Percentiles rank a stretch among this genome's conserved stretches.
These are phyloP conservation scores for Penicillium palitans DNA, from an alignment of 2,329 filamentous ascomycete genomes.

Conservation along the genomic window DNA sequence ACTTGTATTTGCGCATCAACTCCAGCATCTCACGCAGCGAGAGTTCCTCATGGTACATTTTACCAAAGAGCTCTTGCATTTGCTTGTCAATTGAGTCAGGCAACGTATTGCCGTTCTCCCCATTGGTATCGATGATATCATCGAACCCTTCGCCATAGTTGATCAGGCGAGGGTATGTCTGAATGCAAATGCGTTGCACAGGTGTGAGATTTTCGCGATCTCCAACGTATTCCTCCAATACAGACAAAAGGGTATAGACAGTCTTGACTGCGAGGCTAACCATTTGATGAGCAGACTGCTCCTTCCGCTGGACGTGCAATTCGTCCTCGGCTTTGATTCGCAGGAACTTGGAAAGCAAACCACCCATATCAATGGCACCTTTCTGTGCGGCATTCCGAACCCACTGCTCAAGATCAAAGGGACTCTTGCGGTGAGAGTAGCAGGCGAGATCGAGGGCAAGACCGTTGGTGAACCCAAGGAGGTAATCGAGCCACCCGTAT, in stretches of 20 bases:
- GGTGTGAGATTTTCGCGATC: constrained; percentile 70
- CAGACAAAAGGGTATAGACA: constrained; percentile 74
- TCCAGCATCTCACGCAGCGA: constrained; percentile 84
- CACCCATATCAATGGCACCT: constrained; percentile 66
- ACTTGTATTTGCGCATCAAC: constrained; percentile 82
- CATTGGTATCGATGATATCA: constrained; percentile 84
- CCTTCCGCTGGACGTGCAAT: constrained; percentile 67
- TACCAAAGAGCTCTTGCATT: constrained; percentile 98
- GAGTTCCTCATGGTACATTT: constrained; percentile 92
- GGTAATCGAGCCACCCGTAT: constrained; percentile 79
- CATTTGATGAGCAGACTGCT: constrained; percentile 66
- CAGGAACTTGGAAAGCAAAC: constrained; percentile 75
- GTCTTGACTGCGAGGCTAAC: constrained; percentile 82
- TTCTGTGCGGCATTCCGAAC: constrained; percentile 67
- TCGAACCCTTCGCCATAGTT: constrained; percentile 95
- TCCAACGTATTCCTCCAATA: constrained; percentile 67
- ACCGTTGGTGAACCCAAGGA: constrained; percentile 75
- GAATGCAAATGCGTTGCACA: constrained; percentile 84
- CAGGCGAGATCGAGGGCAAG: constrained; percentile 87
- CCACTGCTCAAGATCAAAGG: constrained; percentile 81
- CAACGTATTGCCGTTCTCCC: constrained; percentile 76
- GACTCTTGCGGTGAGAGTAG: constrained; percentile 75
- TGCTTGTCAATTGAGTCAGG: constrained; percentile 76
- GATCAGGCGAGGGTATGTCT: constrained; percentile 88
- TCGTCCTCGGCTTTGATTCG: constrained; percentile 83